Percentiles rank a stretch among this genome's conserved stretches.
phyloP scores from a whole-genome alignment of 495 filamentous ascomycete species.

The Neurospora sp. region DNA sequence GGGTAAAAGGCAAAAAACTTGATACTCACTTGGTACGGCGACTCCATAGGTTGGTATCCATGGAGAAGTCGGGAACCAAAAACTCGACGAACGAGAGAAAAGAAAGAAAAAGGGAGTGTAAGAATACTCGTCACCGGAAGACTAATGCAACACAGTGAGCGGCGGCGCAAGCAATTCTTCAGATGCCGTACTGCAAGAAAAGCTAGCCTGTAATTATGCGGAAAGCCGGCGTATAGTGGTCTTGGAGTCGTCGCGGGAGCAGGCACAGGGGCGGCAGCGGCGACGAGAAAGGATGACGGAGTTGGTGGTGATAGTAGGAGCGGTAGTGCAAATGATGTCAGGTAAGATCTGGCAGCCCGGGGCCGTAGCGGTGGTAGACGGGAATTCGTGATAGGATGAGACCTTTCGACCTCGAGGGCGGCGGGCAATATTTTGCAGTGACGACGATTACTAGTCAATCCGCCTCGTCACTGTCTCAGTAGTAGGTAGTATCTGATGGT shows the following conservation, averaged over 20 bases:
- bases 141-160: neutral
- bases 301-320: neutral
- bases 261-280: neutral
- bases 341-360: neutral
- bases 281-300: neutral
- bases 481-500: neutral
- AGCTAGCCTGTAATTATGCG: neutral
- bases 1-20: neutral
- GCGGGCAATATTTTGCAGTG: neutral
- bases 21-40: conserved; percentile 79
- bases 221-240: neutral
- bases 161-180: neutral
- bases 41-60: conserved; percentile 60
- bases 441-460: neutral
- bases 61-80: conserved; percentile 24
- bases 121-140: conserved; percentile 2
- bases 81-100: conserved; percentile 13
- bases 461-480: neutral
- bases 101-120: conserved; percentile 1
- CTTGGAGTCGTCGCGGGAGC: neutral
- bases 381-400: neutral
- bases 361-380: neutral
- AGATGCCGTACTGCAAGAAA: neutral
- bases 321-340: neutral
- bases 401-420: neutral